phyloP scores from a whole-genome alignment of 179 eudicot species.

The Monotropa hypopitys region DNA sequence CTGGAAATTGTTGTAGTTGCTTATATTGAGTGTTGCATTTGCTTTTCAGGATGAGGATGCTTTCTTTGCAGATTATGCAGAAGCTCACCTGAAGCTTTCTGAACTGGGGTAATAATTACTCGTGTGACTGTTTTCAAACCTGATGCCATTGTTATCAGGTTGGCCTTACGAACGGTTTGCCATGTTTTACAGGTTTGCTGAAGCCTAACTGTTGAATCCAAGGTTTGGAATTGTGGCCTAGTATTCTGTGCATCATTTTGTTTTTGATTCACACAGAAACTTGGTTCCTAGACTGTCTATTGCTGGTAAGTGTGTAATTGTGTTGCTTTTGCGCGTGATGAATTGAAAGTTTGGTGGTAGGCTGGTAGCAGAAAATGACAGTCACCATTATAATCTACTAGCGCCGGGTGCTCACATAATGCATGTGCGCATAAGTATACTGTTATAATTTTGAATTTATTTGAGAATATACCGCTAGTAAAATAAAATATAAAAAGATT shows the following conservation, averaged over 20 bases:
- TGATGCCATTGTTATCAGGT: too few species aligned
- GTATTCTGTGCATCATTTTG: neutral
- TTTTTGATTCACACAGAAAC: neutral
- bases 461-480: too few species aligned
- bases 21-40: neutral
- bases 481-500: too few species aligned
- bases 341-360: neutral
- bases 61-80: constrained; percentile 66
- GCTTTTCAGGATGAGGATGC: constrained; percentile 42
- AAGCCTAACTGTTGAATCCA: constrained; percentile 22
- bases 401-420: too few species aligned
- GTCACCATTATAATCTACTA: neutral
- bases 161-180: neutral
- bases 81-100: constrained; percentile 60
- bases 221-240: neutral
- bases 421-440: too few species aligned
- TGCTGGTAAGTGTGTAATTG: neutral
- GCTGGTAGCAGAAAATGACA: neutral
- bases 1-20: neutral
- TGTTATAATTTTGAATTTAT: too few species aligned
- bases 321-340: neutral
- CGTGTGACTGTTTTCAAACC: neutral
- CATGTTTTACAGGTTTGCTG: constrained; percentile 43
- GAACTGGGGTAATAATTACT: constrained; percentile 47
- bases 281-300: neutral